phyloP scores from a whole-genome alignment of 2,329 filamentous ascomycete species.

The Stagonosporopsis tanaceti region DNA sequence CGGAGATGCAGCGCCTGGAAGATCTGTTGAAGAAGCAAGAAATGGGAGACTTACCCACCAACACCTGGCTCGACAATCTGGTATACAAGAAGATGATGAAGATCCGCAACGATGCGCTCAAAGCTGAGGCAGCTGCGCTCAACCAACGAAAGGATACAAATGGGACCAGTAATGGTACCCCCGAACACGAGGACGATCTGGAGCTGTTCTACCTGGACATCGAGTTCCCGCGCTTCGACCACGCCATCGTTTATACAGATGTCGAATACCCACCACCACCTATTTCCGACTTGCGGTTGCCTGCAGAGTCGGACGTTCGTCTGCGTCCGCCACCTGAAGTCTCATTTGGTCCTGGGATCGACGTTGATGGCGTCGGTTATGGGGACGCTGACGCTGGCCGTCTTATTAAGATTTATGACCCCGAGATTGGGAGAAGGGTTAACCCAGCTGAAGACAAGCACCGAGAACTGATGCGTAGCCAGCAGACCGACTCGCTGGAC shows the following conservation, averaged over 20 bases:
- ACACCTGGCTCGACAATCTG: conserved; percentile 94
- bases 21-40: conserved; percentile 96
- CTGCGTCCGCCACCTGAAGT: conserved; percentile 86
- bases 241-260: conserved; percentile 93
- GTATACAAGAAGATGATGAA: conserved; percentile 92
- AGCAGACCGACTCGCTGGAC: conserved; percentile 91
- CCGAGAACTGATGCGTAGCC: conserved; percentile 86
- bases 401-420: conserved; percentile 88
- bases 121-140: conserved; percentile 51
- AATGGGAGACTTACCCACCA: conserved; percentile 91
- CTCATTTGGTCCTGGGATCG: conserved; percentile 88
- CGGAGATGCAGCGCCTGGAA: conserved; percentile 89
- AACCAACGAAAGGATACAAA: conserved; percentile 29
- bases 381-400: conserved; percentile 63
- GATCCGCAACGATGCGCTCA: conserved; percentile 53
- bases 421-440: conserved; percentile 85
- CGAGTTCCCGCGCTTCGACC: conserved; percentile 93
- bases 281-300: conserved; percentile 76
- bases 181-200: conserved; percentile 56
- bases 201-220: conserved; percentile 84
- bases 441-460: conserved; percentile 98
- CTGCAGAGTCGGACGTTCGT: conserved; percentile 68
- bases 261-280: conserved; percentile 89
- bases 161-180: conserved; percentile 22
- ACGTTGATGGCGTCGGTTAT: conserved; percentile 67